phyloP scores from a whole-genome alignment of 108 stramenopile genomes.

The Discostella stelligeroides region DNA sequence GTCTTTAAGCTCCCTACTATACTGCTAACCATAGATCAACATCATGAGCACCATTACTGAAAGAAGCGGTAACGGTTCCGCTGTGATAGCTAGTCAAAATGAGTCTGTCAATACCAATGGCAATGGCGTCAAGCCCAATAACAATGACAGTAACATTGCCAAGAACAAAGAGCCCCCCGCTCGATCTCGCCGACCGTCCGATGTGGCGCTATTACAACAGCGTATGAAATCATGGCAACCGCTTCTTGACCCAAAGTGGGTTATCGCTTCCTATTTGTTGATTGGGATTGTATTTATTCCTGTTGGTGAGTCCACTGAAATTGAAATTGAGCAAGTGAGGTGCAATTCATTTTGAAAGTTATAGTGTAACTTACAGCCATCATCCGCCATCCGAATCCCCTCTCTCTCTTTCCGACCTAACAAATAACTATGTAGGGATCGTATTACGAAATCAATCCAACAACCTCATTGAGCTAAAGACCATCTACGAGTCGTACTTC shows the following conservation, averaged over 20 bases:
- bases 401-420: too few species aligned
- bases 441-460: slow-evolving; percentile 60
- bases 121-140: too few species aligned
- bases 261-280: slow-evolving; percentile 76
- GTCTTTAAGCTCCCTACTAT: too few species aligned
- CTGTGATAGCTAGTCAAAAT: too few species aligned
- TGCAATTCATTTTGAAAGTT: not conserved
- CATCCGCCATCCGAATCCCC: too few species aligned
- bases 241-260: slow-evolving; percentile 87
- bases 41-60: too few species aligned
- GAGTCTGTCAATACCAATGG: too few species aligned
- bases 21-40: too few species aligned
- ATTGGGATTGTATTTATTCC: slow-evolving; percentile 89
- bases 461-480: slow-evolving; percentile 60
- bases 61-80: too few species aligned
- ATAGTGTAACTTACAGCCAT: not conserved
- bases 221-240: slow-evolving; percentile 94
- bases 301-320: slow-evolving; percentile 64
- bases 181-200: slow-evolving; percentile 52
- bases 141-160: too few species aligned
- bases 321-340: slow-evolving; percentile 1
- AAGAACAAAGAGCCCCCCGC: too few species aligned
- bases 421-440: slow-evolving; percentile 50
- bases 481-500: slow-evolving; percentile 57
- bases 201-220: slow-evolving; percentile 83